Base-by-base conservation (phyloP, 2,329 filamentous ascomycete species). In the Pseudocercospora cruenta region DNA sequence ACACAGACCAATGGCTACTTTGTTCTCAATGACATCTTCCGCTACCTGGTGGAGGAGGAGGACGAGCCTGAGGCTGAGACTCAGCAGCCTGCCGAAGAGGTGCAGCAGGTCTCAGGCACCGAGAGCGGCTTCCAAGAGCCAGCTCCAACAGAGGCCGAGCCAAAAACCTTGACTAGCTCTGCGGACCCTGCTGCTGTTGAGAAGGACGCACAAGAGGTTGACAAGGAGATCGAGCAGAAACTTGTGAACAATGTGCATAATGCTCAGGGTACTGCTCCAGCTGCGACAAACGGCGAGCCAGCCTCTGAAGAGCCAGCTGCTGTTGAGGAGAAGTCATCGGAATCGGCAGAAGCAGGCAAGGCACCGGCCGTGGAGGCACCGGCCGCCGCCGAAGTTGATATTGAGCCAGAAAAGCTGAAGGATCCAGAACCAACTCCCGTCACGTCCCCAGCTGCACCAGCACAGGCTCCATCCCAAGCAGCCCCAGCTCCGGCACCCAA, bases 1-100 rank as follows among this genome's bases (percentile, higher is more conserved):
- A 90, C 94, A 80, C 95, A 99, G 83, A 93, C 93, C 58, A 96
- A 94, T 64, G 95, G 95, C 70, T 99, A 98, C 85, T 99, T 96
- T 75, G 94, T 99, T 36, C 87, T 99, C 74, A 99, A 99, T 81
- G 95, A 99, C 77, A 97, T 99, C 78, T 93, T 98, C 84, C 88
- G 95, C 74, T 98, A 96, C 81, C 89, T 99, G 71, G 89, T 90
- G 70, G 92, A 95, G 68, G 91, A 94, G 74, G 86, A 86, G 49
- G 93, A 97, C 67, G 92, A 88, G 73, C 81, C 83, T 55, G 72
- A 74, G 61, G 54, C 80, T 82, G 79, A 78, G 64, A 73, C 79
- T 19, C 76, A 78, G 10, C 63, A 66, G 19, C 62, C 75, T 36
- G 66, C 72, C 39, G 76, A 80, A 58, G 79, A 81, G 51, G 61